These are phyloP conservation scores for Claviceps sp. DNA, from an alignment of 2,329 filamentous ascomycete species.

Conservation along the genomic window DNA sequence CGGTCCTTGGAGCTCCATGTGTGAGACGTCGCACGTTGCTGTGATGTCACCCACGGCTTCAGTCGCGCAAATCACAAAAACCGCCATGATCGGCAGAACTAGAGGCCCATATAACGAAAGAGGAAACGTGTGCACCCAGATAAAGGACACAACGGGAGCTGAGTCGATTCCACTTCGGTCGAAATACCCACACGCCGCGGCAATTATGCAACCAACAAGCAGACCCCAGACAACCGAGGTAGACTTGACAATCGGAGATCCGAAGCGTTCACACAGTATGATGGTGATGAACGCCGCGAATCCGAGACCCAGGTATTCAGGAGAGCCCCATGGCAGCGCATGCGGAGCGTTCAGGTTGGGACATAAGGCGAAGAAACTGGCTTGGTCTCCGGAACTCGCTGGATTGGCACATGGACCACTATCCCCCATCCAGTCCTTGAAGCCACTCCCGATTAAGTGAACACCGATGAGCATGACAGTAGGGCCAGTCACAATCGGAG, in stretches of 20 bases:
- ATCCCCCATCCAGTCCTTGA: slow-evolving; percentile 68
- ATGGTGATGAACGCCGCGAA: slow-evolving; percentile 72
- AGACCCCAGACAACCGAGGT: slow-evolving; percentile 64
- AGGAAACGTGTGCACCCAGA: slow-evolving; percentile 69
- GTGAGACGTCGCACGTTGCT: slow-evolving; percentile 68
- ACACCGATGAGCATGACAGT: slow-evolving; percentile 62
- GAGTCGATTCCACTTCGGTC: slow-evolving; percentile 56
- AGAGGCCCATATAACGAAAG: slow-evolving; percentile 59
- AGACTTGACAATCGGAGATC: slow-evolving; percentile 73
- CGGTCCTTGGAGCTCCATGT: slow-evolving; percentile 57
- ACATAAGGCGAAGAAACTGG: slow-evolving; percentile 45
- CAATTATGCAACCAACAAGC: slow-evolving; percentile 64
- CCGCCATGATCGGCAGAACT: slow-evolving; percentile 56
- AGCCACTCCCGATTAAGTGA: slow-evolving; percentile 55
- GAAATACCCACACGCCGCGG: slow-evolving; percentile 66
- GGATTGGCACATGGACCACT: slow-evolving; percentile 41
- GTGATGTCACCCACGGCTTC: slow-evolving; percentile 73
- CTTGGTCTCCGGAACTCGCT: slow-evolving; percentile 26
- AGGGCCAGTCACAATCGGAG: slow-evolving; percentile 64
- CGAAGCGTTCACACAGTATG: slow-evolving; percentile 68
- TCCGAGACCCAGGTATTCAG: slow-evolving; percentile 65
- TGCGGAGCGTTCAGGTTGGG: slow-evolving; percentile 55
- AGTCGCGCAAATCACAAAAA: slow-evolving; percentile 62
- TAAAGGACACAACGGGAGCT: slow-evolving; percentile 59
- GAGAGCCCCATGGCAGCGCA: slow-evolving; percentile 62